Base-by-base conservation (phyloP, 2,329 filamentous ascomycete species). In the Penicillium sp. region DNA sequence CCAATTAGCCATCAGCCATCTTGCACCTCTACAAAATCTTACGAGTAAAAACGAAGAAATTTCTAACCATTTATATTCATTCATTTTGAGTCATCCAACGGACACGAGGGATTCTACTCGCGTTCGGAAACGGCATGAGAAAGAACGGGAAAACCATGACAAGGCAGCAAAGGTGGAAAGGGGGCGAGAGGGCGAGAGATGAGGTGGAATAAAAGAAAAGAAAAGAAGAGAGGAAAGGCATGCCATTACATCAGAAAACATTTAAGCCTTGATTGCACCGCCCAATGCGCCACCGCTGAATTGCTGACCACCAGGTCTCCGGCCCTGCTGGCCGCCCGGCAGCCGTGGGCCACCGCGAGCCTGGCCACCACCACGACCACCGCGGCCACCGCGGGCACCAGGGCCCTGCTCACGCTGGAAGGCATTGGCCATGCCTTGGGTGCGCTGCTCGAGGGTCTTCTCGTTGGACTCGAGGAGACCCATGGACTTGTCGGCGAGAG, bases 381-480 rank as follows among this genome's bases (percentile, higher is more conserved):
- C 74, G 38, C 79, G 74, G 28, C 85, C 83, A 47, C 84, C 79
- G 70, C 80, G 61, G 65, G 81, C 73, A 49, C 80, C 86, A 51
- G 84, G 79, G 41, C 86, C 87, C 52, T 87, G 86, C 74, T 95
- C 88, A 66, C 91, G 77, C 76, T 96, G 90, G 71, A 97, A 97
- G 18, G 89, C 91, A 62, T 94, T 94, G 43, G 87, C 83, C 55
- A 90, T 95, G 57, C 93, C 93, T 68, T 96, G 89, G 56, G 94
- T 97, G 64, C 93, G 83, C 68, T 96, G 90, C 77, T 98, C 93
- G 56, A 98, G 79, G 16, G 91, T 94, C 68, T 94, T 84, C 77
- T 98, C 93, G 74, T 98, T 98, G 57, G 84, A 84, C 78, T 98
- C 94, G 63, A 97, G 95, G 45, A 98, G 84, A 37, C 84, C 82